Conservation (phyloP, 2,329 filamentous ascomycete genomes). For the Lasiodiplodia sp. region DNA sequence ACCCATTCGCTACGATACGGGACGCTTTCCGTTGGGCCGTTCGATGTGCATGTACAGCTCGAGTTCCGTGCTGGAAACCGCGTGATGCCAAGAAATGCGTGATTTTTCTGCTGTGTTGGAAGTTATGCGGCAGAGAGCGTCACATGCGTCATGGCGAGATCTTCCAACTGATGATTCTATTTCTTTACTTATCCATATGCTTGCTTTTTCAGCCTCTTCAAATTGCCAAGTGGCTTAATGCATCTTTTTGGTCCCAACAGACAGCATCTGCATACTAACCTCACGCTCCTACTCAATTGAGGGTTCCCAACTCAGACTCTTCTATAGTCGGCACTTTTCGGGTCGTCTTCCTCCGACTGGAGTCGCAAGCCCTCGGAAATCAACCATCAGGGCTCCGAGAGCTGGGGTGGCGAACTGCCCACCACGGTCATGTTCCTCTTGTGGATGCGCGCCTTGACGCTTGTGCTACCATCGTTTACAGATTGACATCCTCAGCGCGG, state of each 20-base stretch:
- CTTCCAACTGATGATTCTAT: not conserved
- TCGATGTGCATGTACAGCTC: not conserved
- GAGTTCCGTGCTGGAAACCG: not conserved
- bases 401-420: not conserved
- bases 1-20: not conserved
- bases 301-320: not conserved
- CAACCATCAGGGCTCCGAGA: not conserved
- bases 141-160: not conserved
- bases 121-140: not conserved
- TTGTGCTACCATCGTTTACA: not conserved
- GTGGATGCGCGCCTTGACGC: not conserved
- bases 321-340: not conserved
- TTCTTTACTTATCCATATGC: not conserved
- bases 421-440: not conserved
- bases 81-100: slow-evolving; percentile 1
- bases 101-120: slow-evolving; percentile 1
- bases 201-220: not conserved
- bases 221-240: not conserved
- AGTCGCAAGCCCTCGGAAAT: not conserved
- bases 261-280: not conserved
- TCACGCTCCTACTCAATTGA: not conserved
- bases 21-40: not conserved
- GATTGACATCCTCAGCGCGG: slow-evolving; percentile 29
- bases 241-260: not conserved
- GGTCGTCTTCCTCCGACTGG: slow-evolving; percentile 5